These are phyloP conservation scores for Nemania sp. DNA, from an alignment of 2,329 filamentous ascomycete genomes.

Conservation along the genomic window DNA sequence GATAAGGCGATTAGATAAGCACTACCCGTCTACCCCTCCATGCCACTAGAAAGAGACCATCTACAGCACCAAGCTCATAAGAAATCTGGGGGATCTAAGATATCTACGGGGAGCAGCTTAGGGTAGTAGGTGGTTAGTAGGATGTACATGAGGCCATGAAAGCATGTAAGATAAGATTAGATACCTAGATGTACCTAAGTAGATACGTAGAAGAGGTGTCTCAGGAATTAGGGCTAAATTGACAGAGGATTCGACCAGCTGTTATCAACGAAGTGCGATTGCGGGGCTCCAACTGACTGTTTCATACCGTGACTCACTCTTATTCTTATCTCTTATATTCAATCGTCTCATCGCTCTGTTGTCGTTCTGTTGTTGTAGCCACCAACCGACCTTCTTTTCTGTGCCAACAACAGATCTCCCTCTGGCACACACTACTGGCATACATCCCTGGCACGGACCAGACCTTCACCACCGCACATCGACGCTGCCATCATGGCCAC, in stretches of 20 bases:
- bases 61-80: neutral
- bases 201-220: neutral
- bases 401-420: neutral
- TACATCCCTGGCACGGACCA: no score
- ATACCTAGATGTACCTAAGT: no score
- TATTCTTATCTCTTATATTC: neutral
- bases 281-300: conserved; percentile 15
- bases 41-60: neutral
- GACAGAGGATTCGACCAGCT: conserved; percentile 4
- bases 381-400: neutral
- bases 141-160: no score
- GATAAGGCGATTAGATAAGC: conserved; percentile 8
- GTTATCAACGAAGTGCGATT: conserved; percentile 19
- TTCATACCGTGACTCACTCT: conserved; percentile 19
- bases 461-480: neutral
- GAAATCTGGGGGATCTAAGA: no score
- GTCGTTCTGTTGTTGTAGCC: neutral
- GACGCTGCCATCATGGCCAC: conserved; percentile 26
- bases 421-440: no score
- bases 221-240: conserved; percentile 1
- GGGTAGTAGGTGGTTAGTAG: no score
- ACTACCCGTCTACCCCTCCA: neutral
- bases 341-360: neutral
- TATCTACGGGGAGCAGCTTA: no score
- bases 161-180: no score